Base-by-base conservation (phyloP, 768 basidiomycete species). In the Xerocomus brunneocitrinus region DNA sequence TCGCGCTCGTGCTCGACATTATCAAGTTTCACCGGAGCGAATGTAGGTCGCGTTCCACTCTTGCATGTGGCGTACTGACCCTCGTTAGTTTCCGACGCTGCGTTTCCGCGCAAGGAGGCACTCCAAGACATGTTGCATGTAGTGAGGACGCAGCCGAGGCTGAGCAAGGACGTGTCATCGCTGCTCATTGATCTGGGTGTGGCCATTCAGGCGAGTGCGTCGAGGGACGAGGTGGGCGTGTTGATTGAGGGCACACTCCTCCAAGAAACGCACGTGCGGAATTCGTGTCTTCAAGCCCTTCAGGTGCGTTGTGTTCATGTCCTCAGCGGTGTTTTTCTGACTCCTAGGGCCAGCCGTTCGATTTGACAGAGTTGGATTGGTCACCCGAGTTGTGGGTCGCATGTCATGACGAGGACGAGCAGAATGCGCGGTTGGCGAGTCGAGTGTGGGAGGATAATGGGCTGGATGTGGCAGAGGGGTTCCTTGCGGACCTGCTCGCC, bases 361-460 rank as follows among this genome's bases (percentile, higher is more conserved):
- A 98, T 70, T 69, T 98, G 44, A 98, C 95, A 0, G 95, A 98
- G 45, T 67, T 92, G 35, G 94, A 97, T 56, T 99, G 94, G 88
- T 90, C 88, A 2, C 82, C 89, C 0, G 85, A 90, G 65, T 69
- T 99, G 1, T 91, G 91, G 84, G 78, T 98, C 36, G 89, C 89
- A 4, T 85, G 81, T 49, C 92, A 98, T 59, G 97, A 98, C 54
- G 84, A 83, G 49, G 87, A 89, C 57, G 91, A 93, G 61, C 91
- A 95, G 63, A 98, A 95, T 60, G 84, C 84, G 0, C 77, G 87
- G 47, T 73, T 98, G 38, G 94, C 95, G 14, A 73, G 74, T 24
- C 83, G 85, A 56, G 71, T 91, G 9, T 98, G 95, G 95, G 95
- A 97, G 50, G 97, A 98, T 57, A 98, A 98, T 58, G 95, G 91